Base-by-base conservation (phyloP, 208 protist species). In the Phytomonas sp. region DNA sequence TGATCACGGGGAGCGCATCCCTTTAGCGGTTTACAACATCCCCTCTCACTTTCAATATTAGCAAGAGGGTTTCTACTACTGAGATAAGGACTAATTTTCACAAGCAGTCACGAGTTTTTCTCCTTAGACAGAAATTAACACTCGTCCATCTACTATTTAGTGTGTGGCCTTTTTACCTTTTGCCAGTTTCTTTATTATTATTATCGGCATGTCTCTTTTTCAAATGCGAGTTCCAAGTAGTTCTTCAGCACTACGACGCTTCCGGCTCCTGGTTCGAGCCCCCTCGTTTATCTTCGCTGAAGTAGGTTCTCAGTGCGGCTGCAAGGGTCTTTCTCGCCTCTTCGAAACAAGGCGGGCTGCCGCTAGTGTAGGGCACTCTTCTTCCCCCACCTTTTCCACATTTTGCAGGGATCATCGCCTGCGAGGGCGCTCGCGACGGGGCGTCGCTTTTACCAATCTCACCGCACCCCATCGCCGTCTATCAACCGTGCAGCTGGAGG, bases 401-500 rank as follows among this genome's bases (percentile, higher is more conserved):
- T 3, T 17, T 2, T 20, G 40, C 36, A 40, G 36, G 36, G 36
- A 4, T 40, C 36, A n/a, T n/a, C n/a, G 36, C 4, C 9, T 40
- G 4, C 9, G 36, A 13, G 36, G 6, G 4, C 6, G 0, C 31
- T 65, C 17, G n/a, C 67, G 31, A 46, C 28, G 40, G 7, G 33
- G 23, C 62, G 59, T 40, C 51, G 34, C n/a, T 66, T 56, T n/a
- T 40, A 13, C 36, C 6, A 31, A 30, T 1, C 4, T 67, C 1
- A 17, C 67, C 0, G 17, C 31, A 20, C 28, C 43, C 53, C 20
- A 15, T 59, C 74, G 74, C 20, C 0, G 8, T 37, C 51, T 79
- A 62, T 79, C 75, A 5, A 79, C 66, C 8, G 56, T 76, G 40
- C 67, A 76, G 23, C n/a, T 67, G 2, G 65, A 63, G 30, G 67